These are phyloP conservation scores for Termitomyces sp. DNA, from an alignment of 1,284 basidiomycete species.

Conservation along the genomic window DNA sequence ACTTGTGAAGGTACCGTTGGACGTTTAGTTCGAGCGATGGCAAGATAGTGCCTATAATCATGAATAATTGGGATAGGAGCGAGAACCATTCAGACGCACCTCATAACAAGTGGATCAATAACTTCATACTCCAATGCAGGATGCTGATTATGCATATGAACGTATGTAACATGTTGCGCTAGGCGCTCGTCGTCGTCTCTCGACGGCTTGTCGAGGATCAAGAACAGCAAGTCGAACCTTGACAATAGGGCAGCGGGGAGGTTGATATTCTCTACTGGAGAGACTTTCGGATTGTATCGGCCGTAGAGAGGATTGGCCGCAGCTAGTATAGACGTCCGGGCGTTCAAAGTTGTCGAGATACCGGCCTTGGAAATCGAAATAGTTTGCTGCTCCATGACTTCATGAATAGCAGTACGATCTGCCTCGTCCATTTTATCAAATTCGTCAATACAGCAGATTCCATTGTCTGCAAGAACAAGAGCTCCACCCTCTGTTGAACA, in stretches of 20 bases:
- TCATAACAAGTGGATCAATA: slow-evolving; percentile 84
- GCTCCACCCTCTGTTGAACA: slow-evolving; percentile 88
- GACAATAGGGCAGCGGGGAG: slow-evolving; percentile 94
- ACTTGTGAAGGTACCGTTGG: slow-evolving; percentile 85
- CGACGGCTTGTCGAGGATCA: slow-evolving; percentile 94
- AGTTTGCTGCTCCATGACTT: slow-evolving; percentile 99
- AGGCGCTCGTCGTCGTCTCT: slow-evolving; percentile 94
- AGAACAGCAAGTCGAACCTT: slow-evolving; percentile 94
- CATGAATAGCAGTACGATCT: slow-evolving; percentile 97
- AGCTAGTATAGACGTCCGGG: slow-evolving; percentile 96
- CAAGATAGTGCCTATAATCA: slow-evolving; percentile 83
- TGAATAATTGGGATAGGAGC: slow-evolving; percentile 3
- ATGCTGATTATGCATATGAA: slow-evolving; percentile 94
- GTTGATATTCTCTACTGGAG: slow-evolving; percentile 99
- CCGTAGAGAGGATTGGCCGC: slow-evolving; percentile 98
- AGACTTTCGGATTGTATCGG: slow-evolving; percentile 95
- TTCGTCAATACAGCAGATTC: slow-evolving; percentile 99
- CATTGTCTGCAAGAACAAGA: slow-evolving; percentile 96
- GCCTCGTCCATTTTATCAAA: slow-evolving; percentile 99
- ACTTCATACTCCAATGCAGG: slow-evolving; percentile 83
- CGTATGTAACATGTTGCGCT: slow-evolving; percentile 95
- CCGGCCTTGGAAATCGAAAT: slow-evolving; percentile 99
- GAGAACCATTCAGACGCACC: slow-evolving; percentile 37
- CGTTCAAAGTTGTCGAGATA: slow-evolving; percentile 97
- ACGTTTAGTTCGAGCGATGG: slow-evolving; percentile 83